Conservation (phyloP, 1,139 yeast species). For the Lodderomyces beijingensis region DNA sequence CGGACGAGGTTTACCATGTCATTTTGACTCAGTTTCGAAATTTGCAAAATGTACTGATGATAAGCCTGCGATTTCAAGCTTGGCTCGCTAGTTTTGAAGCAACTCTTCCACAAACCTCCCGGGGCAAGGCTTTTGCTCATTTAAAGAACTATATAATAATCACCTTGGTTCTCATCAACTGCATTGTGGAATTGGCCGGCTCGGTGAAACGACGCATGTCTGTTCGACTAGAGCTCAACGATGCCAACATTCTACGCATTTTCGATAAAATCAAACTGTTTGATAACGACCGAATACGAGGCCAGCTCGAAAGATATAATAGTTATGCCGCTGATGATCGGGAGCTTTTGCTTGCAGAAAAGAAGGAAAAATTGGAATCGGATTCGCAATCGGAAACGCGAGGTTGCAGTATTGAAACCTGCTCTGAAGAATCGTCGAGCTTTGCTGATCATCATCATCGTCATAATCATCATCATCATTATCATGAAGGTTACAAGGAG, state of each 20-base stretch:
- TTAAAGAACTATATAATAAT: conserved; percentile 42
- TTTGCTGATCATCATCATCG: too few relatives aligned
- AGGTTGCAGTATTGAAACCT: too few relatives aligned
- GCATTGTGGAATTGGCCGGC: conserved; percentile 35
- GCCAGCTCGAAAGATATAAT: conserved; percentile 44
- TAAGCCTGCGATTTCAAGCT: conserved; percentile 33
- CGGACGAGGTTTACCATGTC: conserved; percentile 11
- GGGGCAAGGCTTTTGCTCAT: conserved; percentile 9
- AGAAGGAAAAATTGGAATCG: conserved; percentile 3
- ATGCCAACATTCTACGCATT: conserved; percentile 34
- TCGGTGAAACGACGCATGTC: conserved; percentile 26
- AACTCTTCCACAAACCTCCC: neutral
- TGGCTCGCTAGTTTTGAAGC: conserved; percentile 38
- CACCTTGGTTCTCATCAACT: conserved; percentile 41
- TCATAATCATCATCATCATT: too few relatives aligned
- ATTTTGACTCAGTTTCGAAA: conserved; percentile 29
- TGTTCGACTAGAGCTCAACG: conserved; percentile 38
- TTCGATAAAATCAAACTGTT: conserved; percentile 36
- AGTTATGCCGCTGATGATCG: conserved; percentile 39
- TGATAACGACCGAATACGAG: conserved; percentile 37
- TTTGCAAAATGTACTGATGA: conserved; percentile 20
- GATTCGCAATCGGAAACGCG: neutral
- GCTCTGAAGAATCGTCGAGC: too few relatives aligned
- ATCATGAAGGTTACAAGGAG: neutral
- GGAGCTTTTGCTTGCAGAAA: conserved; percentile 1